Evolutionary conservation across 2,329 filamentous ascomycete genomes (phyloP), one percentile per base, ranked within the genome.

Genomic region (Colletotrichum chlorophyti): DNA sequence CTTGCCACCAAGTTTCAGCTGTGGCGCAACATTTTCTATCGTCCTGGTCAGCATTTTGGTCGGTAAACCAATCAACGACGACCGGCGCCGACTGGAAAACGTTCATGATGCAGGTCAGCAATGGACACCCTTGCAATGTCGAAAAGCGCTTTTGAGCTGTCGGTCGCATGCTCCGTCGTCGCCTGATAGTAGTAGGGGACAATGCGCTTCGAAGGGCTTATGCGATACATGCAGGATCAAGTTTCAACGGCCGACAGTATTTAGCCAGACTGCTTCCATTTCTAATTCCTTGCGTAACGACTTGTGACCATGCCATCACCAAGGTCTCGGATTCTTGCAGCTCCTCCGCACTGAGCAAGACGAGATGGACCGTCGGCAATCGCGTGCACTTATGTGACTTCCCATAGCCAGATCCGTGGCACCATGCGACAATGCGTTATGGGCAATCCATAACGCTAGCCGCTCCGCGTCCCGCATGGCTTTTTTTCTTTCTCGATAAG

Each of bases 21-120:
- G 71, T 73, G 72, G 73, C 72, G 71, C 66, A 63, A 67, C 65
- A 62, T 64, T 61, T 58, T 61, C 63, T 65, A 64, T 66, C 64
- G 62, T 58, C 63, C 62, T 62, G 59, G 63, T 64, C 64, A 66
- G 65, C 65, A 65, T 68, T 46, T 29, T 50, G 41, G 43, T 50
- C 45, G 23, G 23, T 17, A 41, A 58, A 46, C 70, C 71, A 73
- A 74, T 74, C 68, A 71, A 6, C 21, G 29, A 23, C 40, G 24
- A n/a, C 31, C 14, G 14, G 6, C 15, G 57, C 41, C 21, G 55
- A 50, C 51, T 14, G n/a, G 29, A 55, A 34, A 41, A 40, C 45
- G 63, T 58, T 65, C 64, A 52, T 66, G 46, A 58, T 63, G 60
- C 62, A 64, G 63, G 63, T 65, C 65, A 65, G 63, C 62, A 63